Evolutionary conservation across 495 filamentous ascomycete genomes (phyloP).

Genomic region (Penicillium waksmanii): DNA sequence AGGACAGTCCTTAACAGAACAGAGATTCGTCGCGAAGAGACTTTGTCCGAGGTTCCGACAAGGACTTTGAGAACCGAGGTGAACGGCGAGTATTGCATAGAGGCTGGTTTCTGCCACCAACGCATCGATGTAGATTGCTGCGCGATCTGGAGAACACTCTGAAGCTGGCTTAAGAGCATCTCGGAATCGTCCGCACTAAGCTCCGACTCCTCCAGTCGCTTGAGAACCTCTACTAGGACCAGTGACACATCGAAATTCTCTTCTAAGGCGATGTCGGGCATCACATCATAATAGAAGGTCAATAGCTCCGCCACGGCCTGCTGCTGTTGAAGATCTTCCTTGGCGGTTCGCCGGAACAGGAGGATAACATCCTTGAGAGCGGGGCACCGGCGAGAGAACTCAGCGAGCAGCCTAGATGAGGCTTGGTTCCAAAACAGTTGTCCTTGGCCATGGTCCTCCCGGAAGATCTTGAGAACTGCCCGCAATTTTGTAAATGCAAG

Average conservation of each 20-base stretch:
- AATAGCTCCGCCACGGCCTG: constrained; percentile 78
- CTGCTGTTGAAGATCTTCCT: constrained; percentile 72
- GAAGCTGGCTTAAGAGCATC: constrained; percentile 67
- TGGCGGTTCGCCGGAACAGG: constrained; percentile 65
- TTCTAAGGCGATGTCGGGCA: constrained; percentile 77
- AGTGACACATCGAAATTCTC: constrained; percentile 86
- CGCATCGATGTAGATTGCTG: constrained; percentile 76
- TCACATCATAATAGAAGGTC: constrained; percentile 75
- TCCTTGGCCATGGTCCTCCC: constrained; percentile 38
- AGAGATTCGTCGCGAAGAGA: constrained; percentile 40
- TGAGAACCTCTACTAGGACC: constrained; percentile 67
- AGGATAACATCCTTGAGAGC: constrained; percentile 74
- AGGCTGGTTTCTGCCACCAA: constrained; percentile 73
- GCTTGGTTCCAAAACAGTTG: constrained; percentile 68
- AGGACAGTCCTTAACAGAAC: constrained; percentile 39
- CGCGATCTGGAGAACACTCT: constrained; percentile 77
- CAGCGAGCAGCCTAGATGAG: constrained; percentile 62
- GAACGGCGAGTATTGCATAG: constrained; percentile 51
- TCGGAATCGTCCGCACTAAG: constrained; percentile 44
- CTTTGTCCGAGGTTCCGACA: constrained; percentile 36
- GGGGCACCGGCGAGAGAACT: constrained; percentile 80
- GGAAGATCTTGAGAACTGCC: constrained; percentile 49
- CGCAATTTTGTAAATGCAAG: constrained; percentile 79
- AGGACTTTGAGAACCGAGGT: constrained; percentile 51
- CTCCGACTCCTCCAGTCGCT: constrained; percentile 47